These are phyloP conservation scores for Aureobasidium sp. DNA, from an alignment of 2,329 filamentous ascomycete genomes.

Conservation along the genomic window DNA sequence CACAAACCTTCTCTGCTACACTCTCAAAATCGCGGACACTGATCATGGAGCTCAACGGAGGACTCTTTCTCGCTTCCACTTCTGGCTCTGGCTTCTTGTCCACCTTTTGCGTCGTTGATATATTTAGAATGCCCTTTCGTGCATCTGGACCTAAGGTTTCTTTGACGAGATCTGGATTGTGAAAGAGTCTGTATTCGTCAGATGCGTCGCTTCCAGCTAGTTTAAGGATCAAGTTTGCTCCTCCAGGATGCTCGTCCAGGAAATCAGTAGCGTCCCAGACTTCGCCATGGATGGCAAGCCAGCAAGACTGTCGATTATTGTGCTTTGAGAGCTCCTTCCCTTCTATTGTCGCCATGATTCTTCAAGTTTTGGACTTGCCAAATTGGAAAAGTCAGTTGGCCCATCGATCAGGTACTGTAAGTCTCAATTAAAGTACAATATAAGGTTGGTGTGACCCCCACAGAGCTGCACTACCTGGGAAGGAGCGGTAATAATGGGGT, in stretches of 20 bases:
- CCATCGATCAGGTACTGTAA: too few species aligned
- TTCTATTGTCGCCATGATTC: neutral
- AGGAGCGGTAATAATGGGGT: neutral
- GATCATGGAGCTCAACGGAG: conserved; percentile 40
- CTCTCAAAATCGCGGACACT: conserved; percentile 39
- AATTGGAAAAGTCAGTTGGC: too few species aligned
- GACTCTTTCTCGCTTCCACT: conserved; percentile 31
- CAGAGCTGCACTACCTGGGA: too few species aligned
- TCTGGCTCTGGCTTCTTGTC: conserved; percentile 20
- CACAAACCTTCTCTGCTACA: conserved; percentile 27
- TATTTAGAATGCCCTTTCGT: conserved; percentile 27
- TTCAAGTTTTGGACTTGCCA: too few species aligned
- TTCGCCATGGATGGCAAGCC: conserved; percentile 80
- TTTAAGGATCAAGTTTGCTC: conserved; percentile 41
- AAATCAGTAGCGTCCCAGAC: conserved; percentile 87
- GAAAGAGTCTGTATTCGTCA: conserved; percentile 45
- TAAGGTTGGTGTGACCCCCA: too few species aligned
- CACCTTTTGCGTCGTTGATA: conserved; percentile 15
- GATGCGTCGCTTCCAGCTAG: conserved; percentile 50
- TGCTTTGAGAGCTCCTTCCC: conserved; percentile 63
- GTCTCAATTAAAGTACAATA: too few species aligned
- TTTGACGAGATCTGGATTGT: conserved; percentile 38
- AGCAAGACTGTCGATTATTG: conserved; percentile 74
- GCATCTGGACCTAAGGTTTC: conserved; percentile 35
- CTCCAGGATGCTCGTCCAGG: conserved; percentile 80